Conservation (phyloP, 208 protist species). For the Wallacemonas rigidus region DNA sequence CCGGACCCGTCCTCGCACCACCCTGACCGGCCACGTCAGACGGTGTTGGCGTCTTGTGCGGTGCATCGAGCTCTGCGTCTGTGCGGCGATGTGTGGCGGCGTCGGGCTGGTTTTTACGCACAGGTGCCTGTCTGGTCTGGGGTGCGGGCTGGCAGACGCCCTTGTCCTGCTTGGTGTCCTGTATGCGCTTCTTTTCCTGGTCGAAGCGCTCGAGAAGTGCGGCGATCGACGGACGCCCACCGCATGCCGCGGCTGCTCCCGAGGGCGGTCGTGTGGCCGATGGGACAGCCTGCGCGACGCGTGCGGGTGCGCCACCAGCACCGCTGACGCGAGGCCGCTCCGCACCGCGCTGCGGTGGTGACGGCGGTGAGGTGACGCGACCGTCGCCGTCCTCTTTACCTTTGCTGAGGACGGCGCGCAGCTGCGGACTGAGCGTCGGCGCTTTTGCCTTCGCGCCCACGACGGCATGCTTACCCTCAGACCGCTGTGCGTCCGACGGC, state of each 20-base stretch:
- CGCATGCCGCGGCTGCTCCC: background rate
- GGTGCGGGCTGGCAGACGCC: background rate
- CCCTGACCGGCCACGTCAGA: no score
- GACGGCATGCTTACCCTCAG: background rate
- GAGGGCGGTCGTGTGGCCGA: background rate
- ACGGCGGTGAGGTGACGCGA: background rate
- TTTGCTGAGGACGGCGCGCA: slow-evolving; percentile 9
- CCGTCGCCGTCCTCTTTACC: background rate
- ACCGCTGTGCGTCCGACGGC: no score
- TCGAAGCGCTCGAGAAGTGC: slow-evolving; percentile 57
- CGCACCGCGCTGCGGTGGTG: slow-evolving; percentile 2
- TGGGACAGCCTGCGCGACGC: no score
- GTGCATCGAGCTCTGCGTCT: no score
- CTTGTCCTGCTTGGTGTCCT: slow-evolving; percentile 5
- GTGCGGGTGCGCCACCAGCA: no score
- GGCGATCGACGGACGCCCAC: slow-evolving; percentile 25
- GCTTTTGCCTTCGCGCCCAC: background rate
- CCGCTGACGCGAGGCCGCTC: background rate
- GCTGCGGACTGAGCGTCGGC: slow-evolving; percentile 4
- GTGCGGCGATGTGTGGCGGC: no score
- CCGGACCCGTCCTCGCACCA: no score
- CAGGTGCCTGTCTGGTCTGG: background rate
- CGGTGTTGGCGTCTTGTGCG: no score
- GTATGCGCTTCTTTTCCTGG: slow-evolving; percentile 46
- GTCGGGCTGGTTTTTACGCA: background rate